phyloP scores from a whole-genome alignment of 2,329 filamentous ascomycete genomes.

The Colletotrichum orchidophilum region DNA sequence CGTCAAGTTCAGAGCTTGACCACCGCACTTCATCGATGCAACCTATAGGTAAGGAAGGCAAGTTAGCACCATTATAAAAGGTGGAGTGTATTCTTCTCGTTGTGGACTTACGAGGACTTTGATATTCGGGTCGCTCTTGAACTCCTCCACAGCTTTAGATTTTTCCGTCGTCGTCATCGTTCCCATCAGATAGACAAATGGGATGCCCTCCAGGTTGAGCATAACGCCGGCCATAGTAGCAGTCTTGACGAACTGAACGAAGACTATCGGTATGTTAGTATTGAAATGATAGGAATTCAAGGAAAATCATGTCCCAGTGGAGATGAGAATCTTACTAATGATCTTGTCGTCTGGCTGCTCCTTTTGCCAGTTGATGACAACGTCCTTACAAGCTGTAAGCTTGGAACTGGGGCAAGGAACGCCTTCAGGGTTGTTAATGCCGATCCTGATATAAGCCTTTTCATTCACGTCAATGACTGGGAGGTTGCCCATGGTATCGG shows the following conservation, averaged over 20 bases:
- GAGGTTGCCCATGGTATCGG: slow-evolving; percentile 37
- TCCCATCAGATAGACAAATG: slow-evolving; percentile 51
- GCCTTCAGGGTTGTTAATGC: not conserved
- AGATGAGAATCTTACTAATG: slow-evolving; percentile 43
- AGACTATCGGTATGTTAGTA: slow-evolving; percentile 41
- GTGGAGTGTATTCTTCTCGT: slow-evolving; percentile 1
- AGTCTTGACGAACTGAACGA: slow-evolving; percentile 45
- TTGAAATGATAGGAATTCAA: rapidly evolving
- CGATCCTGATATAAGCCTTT: slow-evolving; percentile 37
- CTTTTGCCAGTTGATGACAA: slow-evolving; percentile 43
- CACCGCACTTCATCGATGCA: slow-evolving; percentile 45
- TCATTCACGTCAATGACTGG: slow-evolving; percentile 8
- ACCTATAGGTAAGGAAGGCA: slow-evolving; percentile 31
- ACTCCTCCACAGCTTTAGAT: slow-evolving; percentile 34
- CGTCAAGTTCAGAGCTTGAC: slow-evolving; percentile 51
- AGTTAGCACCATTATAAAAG: not conserved
- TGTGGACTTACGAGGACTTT: slow-evolving; percentile 48
- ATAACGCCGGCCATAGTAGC: slow-evolving; percentile 47
- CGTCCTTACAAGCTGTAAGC: slow-evolving; percentile 40
- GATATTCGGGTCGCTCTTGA: slow-evolving; percentile 20
- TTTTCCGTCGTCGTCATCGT: slow-evolving; percentile 34
- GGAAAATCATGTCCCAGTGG: not conserved
- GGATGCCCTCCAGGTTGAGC: slow-evolving; percentile 40
- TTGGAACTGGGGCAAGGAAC: slow-evolving; percentile 43
- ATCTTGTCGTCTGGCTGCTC: slow-evolving; percentile 49